Evolutionary conservation across 1,284 basidiomycete genomes (phyloP).

Genomic region (Mycena sp.): DNA sequence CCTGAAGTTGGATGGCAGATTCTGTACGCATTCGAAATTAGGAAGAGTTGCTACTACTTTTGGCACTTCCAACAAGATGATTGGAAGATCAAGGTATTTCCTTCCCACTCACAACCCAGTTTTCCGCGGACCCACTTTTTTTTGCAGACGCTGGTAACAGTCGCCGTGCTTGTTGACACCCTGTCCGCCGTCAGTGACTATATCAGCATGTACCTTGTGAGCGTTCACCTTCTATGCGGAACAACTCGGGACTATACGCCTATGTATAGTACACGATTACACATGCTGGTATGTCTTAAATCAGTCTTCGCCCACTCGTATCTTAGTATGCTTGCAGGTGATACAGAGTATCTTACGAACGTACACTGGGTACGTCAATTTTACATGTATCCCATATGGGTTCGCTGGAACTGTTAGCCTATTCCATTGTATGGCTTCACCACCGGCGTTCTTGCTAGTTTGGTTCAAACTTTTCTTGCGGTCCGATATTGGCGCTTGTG

Average conservation of each 20-base stretch:
- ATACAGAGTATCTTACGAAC: conserved; percentile 2
- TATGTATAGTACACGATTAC: not conserved
- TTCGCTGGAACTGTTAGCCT: not conserved
- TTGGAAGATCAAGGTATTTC: conserved; percentile 14
- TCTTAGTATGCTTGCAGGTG: conserved; percentile 4
- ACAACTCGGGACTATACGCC: not conserved
- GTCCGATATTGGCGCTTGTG: conserved; percentile 14
- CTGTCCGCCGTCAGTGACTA: not conserved
- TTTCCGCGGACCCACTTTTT: not conserved
- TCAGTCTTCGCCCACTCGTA: not conserved
- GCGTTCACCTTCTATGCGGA: not conserved
- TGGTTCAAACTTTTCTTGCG: conserved; percentile 4
- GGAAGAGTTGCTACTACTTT: not conserved
- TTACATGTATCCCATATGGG: not conserved
- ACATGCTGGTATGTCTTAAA: not conserved
- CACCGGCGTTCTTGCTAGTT: conserved; percentile 1
- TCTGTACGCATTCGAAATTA: not conserved
- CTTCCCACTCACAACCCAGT: not conserved
- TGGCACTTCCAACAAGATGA: not conserved
- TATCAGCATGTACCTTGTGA: conserved; percentile 1
- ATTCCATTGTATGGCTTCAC: conserved; percentile 2
- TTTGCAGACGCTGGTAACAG: conserved; percentile 4
- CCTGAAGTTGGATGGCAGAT: not conserved
- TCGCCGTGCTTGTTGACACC: not conserved
- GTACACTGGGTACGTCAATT: conserved; percentile 1